Conservation (phyloP, 768 basidiomycete genomes). For the Clathrus columnatus region DNA sequence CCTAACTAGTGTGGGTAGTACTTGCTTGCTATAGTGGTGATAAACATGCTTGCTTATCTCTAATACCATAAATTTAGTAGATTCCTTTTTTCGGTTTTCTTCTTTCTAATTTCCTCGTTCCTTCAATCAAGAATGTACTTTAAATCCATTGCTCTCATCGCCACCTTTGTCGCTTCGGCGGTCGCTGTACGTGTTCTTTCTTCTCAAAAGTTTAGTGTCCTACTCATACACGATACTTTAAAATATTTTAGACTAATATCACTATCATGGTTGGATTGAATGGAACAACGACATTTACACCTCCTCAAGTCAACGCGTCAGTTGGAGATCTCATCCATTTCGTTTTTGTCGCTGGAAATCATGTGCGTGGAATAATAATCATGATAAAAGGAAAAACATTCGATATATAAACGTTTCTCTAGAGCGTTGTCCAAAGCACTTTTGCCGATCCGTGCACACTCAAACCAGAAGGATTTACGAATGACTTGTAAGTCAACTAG, state of each 20-base stretch:
- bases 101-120: neutral
- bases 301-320: constrained; percentile 31
- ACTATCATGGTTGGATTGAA: neutral
- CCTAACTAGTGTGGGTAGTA: too few relatives aligned
- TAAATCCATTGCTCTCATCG: neutral
- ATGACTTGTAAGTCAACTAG: constrained; percentile 20
- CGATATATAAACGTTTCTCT: neutral
- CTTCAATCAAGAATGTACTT: neutral
- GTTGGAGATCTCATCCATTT: constrained; percentile 42
- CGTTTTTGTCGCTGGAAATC: constrained; percentile 28
- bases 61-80: too few relatives aligned
- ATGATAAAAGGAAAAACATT: neutral
- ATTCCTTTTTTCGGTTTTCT: too few relatives aligned
- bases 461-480: constrained; percentile 40
- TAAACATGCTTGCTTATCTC: too few relatives aligned
- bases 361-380: constrained; percentile 25
- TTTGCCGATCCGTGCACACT: constrained; percentile 39
- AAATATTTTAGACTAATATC: constrained; percentile 13
- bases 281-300: constrained; percentile 28
- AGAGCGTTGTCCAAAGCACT: constrained; percentile 37
- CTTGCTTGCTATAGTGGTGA: too few relatives aligned
- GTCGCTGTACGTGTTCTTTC: neutral
- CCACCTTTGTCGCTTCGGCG: neutral
- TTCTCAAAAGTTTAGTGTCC: neutral
- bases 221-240: neutral